Conservation (phyloP, 1,284 basidiomycete genomes). For the Mycosarcoma mackinlayi region DNA sequence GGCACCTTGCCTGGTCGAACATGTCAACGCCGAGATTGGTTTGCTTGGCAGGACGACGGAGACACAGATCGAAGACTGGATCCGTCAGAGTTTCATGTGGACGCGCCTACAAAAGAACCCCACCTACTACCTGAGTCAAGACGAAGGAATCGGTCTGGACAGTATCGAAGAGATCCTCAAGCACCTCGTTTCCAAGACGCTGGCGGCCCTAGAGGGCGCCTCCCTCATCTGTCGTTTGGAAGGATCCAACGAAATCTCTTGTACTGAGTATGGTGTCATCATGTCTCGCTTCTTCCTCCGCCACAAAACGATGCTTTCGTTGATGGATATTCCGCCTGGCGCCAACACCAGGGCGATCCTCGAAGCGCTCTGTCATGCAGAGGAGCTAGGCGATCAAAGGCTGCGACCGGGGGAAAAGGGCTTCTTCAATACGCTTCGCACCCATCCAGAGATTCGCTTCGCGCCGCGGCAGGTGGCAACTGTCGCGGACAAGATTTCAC, state of each 20-base stretch:
- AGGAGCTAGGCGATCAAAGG: slow-evolving; percentile 65
- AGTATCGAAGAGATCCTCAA: slow-evolving; percentile 41
- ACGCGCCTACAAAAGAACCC: slow-evolving; percentile 53
- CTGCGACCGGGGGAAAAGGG: slow-evolving; percentile 68
- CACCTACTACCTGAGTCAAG: slow-evolving; percentile 39
- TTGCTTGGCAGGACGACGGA: slow-evolving; percentile 20
- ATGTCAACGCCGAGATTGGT: slow-evolving; percentile 59
- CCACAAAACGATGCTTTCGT: slow-evolving; percentile 50
- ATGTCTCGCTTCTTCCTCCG: slow-evolving; percentile 56
- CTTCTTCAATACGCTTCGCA: slow-evolving; percentile 27
- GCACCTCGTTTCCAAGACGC: slow-evolving; percentile 30
- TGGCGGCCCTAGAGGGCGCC: slow-evolving; percentile 29
- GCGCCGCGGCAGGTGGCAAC: slow-evolving; percentile 46
- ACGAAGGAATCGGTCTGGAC: slow-evolving; percentile 37
- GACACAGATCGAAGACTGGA: slow-evolving; percentile 35
- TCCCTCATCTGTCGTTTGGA: slow-evolving; percentile 24
- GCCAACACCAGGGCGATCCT: slow-evolving; percentile 34
- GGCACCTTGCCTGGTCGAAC: slow-evolving; percentile 50
- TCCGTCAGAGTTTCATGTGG: slow-evolving; percentile 50
- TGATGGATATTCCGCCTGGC: slow-evolving; percentile 29
- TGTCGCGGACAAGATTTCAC: slow-evolving; percentile 54
- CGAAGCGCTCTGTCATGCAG: slow-evolving; percentile 51
- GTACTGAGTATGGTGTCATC: slow-evolving; percentile 55
- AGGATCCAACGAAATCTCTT: slow-evolving; percentile 13
- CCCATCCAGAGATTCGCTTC: slow-evolving; percentile 56